Base-by-base conservation (phyloP, 129 eudicot genomes). In the Deinandra increscens region DNA sequence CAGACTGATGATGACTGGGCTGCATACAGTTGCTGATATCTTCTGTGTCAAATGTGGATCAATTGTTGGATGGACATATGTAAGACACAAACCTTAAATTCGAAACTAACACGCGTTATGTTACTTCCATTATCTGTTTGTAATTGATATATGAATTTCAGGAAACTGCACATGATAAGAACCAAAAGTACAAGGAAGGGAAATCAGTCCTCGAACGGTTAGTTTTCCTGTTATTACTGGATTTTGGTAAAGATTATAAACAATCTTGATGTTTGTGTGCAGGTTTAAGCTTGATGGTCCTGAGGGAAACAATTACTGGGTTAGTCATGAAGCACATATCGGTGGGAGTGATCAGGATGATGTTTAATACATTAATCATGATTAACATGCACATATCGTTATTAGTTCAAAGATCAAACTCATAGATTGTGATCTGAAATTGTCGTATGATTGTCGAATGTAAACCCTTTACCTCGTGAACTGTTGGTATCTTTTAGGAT, bases 181-280 rank as follows among this genome's bases (percentile, higher is more conserved):
- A 65, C 80, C 96, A 91, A 76, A 91, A 88, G 84, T 91, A 91
- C 96, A 91, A 86, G 78, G 97, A 91, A 81, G 97, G 97, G 54
- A 91, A 91, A 82, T 91, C 97, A 5, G 96, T 91, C 49, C 91
- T 91, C 0, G 97, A 91, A 60, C 81, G 96, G 97, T 90, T 56
- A 65, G 85, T 41, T 38, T 45, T 34, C 6, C 17, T 31, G 12
- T 19, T 45, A 29, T 26, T 61, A 12, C 26, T 51, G 22, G 61
- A 38, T 59, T 38, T 46, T 64, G 34, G 50, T 56, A 56, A 55
- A 64, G 36, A 33, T 1, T 76, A 71, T 10, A 20, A 23, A 6
- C 19, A 33, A 19, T 41, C 11, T 64, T 68, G 54, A 17, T 8
- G 63, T 42, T 49, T 45, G 23, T 42, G 48, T 60, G 72, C 91